Evolutionary conservation across 202 grass and related monocot species (phyloP).

Genomic region (Panicum hallii): DNA sequence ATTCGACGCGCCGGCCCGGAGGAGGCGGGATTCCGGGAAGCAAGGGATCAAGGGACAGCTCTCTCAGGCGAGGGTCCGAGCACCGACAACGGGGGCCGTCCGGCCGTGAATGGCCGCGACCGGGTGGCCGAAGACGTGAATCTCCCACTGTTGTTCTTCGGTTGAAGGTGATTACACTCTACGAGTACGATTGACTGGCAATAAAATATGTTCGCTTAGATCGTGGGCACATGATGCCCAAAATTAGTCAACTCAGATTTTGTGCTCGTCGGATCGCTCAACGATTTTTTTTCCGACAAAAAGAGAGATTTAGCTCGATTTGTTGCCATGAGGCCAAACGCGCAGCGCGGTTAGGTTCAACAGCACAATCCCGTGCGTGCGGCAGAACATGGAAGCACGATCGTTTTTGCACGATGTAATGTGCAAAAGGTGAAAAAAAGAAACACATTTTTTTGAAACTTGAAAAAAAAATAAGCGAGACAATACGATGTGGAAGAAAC

Average conservation of each 20-base stretch:
- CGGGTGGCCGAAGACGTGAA: constrained; percentile 32
- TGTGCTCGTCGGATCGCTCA: background rate
- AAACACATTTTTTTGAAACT: background rate
- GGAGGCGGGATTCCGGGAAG: background rate
- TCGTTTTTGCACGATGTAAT: background rate
- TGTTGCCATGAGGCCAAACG: constrained; percentile 32
- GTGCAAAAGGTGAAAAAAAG: background rate
- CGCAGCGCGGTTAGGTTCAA: constrained; percentile 24
- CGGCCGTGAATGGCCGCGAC: constrained; percentile 6
- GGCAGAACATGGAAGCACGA: background rate
- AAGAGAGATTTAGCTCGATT: background rate
- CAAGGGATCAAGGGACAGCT: background rate
- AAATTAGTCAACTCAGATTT: constrained; percentile 30
- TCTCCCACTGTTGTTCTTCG: background rate
- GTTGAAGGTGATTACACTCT: constrained; percentile 34
- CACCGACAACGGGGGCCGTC: constrained; percentile 20
- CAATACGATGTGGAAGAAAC: background rate
- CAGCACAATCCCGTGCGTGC: constrained; percentile 29
- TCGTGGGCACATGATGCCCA: constrained; percentile 28
- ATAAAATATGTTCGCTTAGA: constrained; percentile 21
- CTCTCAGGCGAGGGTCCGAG: constrained; percentile 24
- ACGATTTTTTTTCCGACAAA: background rate
- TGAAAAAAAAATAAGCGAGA: background rate
- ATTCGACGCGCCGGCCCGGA: constrained; percentile 18
- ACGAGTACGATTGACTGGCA: constrained; percentile 32